Evolutionary conservation across 1,139 yeast genomes (phyloP).

Genomic region (Casaregolazyma lundiana): DNA sequence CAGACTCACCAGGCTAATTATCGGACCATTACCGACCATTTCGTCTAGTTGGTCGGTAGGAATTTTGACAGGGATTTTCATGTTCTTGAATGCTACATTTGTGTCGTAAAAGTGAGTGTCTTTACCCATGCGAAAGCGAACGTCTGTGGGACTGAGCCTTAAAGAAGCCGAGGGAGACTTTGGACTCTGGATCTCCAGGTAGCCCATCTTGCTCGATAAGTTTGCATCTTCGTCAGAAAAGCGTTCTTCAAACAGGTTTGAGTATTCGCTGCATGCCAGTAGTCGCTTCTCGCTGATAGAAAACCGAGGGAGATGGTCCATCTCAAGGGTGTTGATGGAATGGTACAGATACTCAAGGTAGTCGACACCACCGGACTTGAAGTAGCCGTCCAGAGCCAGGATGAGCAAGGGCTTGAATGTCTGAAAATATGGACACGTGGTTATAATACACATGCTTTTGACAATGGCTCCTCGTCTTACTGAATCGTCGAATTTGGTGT

Average conservation of each 20-base stretch:
- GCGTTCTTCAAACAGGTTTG: slow-evolving; percentile 30
- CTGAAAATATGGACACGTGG: slow-evolving; percentile 49
- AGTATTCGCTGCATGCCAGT: slow-evolving; percentile 28
- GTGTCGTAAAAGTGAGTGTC: slow-evolving; percentile 35
- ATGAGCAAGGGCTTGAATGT: slow-evolving; percentile 55
- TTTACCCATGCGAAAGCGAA: slow-evolving; percentile 14
- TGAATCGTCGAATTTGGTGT: slow-evolving; percentile 44
- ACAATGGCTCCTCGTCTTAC: slow-evolving; percentile 54
- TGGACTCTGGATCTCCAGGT: slow-evolving; percentile 28
- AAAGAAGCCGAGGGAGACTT: slow-evolving; percentile 2
- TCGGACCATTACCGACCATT: slow-evolving; percentile 32
- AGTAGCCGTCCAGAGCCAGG: slow-evolving; percentile 47
- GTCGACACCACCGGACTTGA: slow-evolving; percentile 27
- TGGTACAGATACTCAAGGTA: slow-evolving; percentile 31
- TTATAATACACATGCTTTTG: slow-evolving; percentile 52
- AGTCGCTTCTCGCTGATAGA: slow-evolving; percentile 30
- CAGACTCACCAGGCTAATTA: slow-evolving; percentile 25
- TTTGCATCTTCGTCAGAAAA: slow-evolving; percentile 16
- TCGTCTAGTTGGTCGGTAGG: slow-evolving; percentile 34
- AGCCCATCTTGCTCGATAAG: slow-evolving; percentile 14
- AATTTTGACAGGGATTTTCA: slow-evolving; percentile 34
- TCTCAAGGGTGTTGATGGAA: slow-evolving; percentile 36
- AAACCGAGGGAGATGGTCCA: slow-evolving; percentile 30
- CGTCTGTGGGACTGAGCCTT: slow-evolving; percentile 13
- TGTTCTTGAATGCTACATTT: slow-evolving; percentile 28